Conservation (phyloP, 768 basidiomycete species). For the Nevesoporus exiguus region DNA sequence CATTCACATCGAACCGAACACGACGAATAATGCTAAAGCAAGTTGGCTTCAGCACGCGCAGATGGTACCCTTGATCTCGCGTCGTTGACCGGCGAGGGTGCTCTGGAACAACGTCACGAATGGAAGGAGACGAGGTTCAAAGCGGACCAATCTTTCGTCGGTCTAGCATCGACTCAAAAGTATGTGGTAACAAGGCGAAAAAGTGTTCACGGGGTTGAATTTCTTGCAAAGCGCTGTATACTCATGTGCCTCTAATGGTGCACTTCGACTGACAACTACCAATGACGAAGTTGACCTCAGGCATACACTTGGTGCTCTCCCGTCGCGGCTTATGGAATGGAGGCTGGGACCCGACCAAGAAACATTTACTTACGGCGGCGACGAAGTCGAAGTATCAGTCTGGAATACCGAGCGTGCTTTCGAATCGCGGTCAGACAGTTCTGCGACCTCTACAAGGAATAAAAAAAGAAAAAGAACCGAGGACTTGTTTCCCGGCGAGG, state of each 20-base stretch:
- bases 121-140: constrained; percentile 69
- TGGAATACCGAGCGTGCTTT: constrained; percentile 71
- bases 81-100: constrained; percentile 40
- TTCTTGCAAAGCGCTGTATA: constrained; percentile 38
- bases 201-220: background rate
- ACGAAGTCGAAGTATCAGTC: constrained; percentile 80
- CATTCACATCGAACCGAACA: constrained; percentile 8
- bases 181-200: constrained; percentile 30
- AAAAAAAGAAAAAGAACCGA: constrained; percentile 59
- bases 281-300: constrained; percentile 22
- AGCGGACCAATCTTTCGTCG: constrained; percentile 54
- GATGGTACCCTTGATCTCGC: constrained; percentile 53
- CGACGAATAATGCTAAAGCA: constrained; percentile 37
- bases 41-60: constrained; percentile 66
- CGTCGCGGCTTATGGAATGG: constrained; percentile 70
- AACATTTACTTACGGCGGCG: constrained; percentile 77
- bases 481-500: constrained; percentile 62
- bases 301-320: constrained; percentile 45
- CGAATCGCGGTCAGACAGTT: constrained; percentile 20
- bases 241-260: constrained; percentile 76
- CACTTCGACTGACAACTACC: constrained; percentile 49
- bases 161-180: constrained; percentile 51
- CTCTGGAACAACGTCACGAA: constrained; percentile 37
- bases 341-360: constrained; percentile 47
- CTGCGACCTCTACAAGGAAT: constrained; percentile 13